phyloP scores from a whole-genome alignment of 768 basidiomycete genomes.

The Sutorius australiensis region DNA sequence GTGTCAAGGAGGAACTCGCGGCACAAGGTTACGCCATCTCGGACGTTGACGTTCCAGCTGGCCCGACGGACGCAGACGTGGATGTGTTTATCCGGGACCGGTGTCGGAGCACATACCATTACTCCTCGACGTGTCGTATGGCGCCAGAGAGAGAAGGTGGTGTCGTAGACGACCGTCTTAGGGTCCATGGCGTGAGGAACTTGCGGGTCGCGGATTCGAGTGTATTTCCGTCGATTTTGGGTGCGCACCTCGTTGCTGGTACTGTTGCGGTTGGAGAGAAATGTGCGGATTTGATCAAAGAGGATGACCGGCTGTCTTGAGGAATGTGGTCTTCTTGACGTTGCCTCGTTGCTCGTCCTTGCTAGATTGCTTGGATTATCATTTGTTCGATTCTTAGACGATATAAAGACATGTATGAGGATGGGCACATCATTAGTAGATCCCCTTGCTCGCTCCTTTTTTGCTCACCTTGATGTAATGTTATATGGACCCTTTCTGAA shows the following conservation, averaged over 20 bases:
- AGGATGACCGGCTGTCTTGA: neutral
- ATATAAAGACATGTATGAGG: neutral
- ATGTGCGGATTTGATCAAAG: neutral
- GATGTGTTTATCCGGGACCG: neutral
- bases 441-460: neutral
- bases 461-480: neutral
- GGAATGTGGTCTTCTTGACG: neutral
- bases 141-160: neutral
- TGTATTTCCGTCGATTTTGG: neutral
- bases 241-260: neutral
- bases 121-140: neutral
- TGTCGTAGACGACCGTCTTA: neutral
- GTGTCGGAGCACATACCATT: neutral
- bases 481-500: neutral
- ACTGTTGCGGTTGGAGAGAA: neutral
- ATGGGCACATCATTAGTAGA: no score
- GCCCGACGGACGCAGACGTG: neutral
- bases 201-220: neutral
- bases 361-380: neutral
- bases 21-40: neutral
- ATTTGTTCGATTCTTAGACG: neutral
- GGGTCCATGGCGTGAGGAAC: neutral
- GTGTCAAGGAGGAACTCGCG: neutral
- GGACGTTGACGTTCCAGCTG: neutral
- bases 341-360: neutral